Conservation (phyloP, 2,329 filamentous ascomycete genomes). For the Sporothrix pallida region DNA sequence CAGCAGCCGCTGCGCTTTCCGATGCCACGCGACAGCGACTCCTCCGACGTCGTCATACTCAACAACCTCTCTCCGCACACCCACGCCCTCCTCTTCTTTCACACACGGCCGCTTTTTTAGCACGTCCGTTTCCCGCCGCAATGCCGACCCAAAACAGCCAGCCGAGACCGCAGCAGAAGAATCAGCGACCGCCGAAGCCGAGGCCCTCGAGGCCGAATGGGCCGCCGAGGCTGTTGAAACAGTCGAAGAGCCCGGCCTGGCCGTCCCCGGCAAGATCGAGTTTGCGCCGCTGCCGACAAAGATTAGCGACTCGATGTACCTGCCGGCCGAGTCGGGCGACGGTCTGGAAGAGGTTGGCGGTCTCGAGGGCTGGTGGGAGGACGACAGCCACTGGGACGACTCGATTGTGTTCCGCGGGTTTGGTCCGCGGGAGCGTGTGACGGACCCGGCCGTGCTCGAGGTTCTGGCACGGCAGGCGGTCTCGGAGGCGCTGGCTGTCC, state of each 20-base stretch:
- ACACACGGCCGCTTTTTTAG: slow-evolving; percentile 20
- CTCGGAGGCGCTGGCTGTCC: slow-evolving; percentile 57
- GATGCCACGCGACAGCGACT: slow-evolving; percentile 19
- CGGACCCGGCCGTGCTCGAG: slow-evolving; percentile 54
- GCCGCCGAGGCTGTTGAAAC: too few species aligned
- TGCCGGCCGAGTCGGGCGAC: slow-evolving; percentile 53
- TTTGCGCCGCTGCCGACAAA: slow-evolving; percentile 42
- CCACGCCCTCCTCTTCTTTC: background rate
- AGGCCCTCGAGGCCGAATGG: background rate
- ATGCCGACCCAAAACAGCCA: background rate
- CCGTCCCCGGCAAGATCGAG: slow-evolving; percentile 39
- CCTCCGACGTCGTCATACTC: background rate
- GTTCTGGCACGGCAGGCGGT: slow-evolving; percentile 58
- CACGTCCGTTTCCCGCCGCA: slow-evolving; percentile 12
- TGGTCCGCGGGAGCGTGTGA: slow-evolving; percentile 48
- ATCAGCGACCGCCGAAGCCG: background rate
- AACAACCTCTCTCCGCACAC: background rate
- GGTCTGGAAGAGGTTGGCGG: slow-evolving; percentile 57
- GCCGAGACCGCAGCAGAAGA: background rate
- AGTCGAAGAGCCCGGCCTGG: slow-evolving; percentile 36
- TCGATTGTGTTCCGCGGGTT: slow-evolving; percentile 56
- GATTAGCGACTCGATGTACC: slow-evolving; percentile 50
- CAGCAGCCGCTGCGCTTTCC: slow-evolving; percentile 25
- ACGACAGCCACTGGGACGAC: slow-evolving; percentile 57
- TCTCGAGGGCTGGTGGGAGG: slow-evolving; percentile 60